Base-by-base conservation (phyloP, 164 flowering plant genomes). In the Houttuynia cordata region DNA sequence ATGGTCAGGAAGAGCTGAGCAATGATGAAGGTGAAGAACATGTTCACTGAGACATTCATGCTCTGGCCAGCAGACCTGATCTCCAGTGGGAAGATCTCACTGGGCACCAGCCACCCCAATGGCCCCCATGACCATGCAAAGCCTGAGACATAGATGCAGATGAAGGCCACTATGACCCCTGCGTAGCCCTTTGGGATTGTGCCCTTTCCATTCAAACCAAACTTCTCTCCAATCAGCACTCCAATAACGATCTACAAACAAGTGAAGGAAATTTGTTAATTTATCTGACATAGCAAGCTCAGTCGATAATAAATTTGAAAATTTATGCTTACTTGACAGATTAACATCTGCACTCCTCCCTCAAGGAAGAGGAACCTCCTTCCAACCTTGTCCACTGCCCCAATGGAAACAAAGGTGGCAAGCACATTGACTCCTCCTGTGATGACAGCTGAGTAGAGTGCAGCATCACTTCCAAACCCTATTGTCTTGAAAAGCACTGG, bases 81-180 rank as follows among this genome's bases (percentile, higher is more conserved):
- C 51, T 90, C 97, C 8, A 90, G 62, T 0, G 97, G 97, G 73
- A 87, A 87, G 5, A 90, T 85, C 62, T 90, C 97, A 72, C 88
- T 83, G 0, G 97, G 96, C 24, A 91, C 96, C 21, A 91, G 51
- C 89, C 93, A 88, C 0, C 93, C 97, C 0, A 91, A 72, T 0
- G 93, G 97, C 0, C 97, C 93, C 97, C 97, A 91, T 8, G 97
- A 91, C 96, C 96, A 91, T 0, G 96, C 97, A 50, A 87, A 91
- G 0, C 80, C 96, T 0, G 89, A 73, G 0, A 91, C 96, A 57
- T 80, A 86, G 12, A 76, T 52, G 74, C 97, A 88, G 8, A 91
- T 91, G 75, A 85, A 83, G 17, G 79, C 68, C 53, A 91, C 89
- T 58, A 91, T 87, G 13, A 82, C 73, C 7, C 72, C 63, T 4